Percentiles rank a stretch among this genome's conserved stretches.
phyloP scores from a whole-genome alignment of 2,329 filamentous ascomycete species.

The Sporothrix protearum region DNA sequence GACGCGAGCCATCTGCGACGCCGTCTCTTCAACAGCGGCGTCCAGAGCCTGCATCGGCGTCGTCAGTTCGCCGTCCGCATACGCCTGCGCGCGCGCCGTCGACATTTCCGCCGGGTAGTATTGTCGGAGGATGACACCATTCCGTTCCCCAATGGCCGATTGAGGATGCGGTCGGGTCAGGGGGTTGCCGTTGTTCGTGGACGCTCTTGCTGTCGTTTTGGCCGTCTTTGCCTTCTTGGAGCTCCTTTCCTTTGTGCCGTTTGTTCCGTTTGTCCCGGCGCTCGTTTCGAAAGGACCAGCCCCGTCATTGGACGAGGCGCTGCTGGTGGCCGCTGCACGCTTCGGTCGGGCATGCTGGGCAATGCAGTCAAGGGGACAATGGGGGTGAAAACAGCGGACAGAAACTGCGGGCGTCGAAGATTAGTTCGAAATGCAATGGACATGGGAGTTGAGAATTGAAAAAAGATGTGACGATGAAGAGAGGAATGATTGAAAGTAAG shows the following conservation, averaged over 20 bases:
- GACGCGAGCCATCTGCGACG: conserved; percentile 49
- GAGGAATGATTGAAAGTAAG: background rate
- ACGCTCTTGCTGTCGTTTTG: background rate
- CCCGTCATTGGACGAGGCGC: background rate
- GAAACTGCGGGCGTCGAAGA: background rate
- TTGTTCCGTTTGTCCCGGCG: background rate
- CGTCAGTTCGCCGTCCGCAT: conserved; percentile 64
- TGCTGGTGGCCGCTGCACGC: background rate
- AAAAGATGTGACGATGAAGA: no score
- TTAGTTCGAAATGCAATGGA: background rate
- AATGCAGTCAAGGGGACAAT: background rate
- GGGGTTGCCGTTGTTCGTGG: conserved; percentile 16
- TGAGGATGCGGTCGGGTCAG: conserved; percentile 47
- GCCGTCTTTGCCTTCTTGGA: conserved; percentile 5
- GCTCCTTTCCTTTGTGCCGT: background rate
- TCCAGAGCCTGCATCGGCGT: conserved; percentile 70
- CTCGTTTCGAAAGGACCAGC: background rate
- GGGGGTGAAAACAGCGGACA: background rate
- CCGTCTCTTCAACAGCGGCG: conserved; percentile 59
- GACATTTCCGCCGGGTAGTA: conserved; percentile 87
- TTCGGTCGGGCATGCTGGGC: conserved; percentile 9
- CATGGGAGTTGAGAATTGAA: background rate
- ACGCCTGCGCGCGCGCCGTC: conserved; percentile 71
- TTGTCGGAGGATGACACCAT: conserved; percentile 65
- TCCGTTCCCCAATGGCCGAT: conserved; percentile 44